Percentiles rank a stretch among this genome's conserved stretches.
Evolutionary conservation across 495 filamentous ascomycete species (phyloP).

Genomic region (Penicillium crystallinum): DNA sequence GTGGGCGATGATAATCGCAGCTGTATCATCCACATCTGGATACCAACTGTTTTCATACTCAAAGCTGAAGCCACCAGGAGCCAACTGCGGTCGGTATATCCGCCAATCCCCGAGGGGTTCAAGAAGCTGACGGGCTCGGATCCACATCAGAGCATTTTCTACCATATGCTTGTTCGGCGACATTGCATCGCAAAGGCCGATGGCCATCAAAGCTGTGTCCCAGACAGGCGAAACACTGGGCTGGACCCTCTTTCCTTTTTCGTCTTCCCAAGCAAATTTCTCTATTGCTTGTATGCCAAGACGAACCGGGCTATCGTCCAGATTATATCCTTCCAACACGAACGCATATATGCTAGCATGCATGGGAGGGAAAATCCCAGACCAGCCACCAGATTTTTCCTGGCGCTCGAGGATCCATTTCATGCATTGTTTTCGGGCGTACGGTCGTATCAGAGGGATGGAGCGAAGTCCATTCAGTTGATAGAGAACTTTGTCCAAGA

Average conservation of each 20-base stretch:
- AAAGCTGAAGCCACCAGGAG: conserved; percentile 31
- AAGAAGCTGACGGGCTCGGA: conserved; percentile 21
- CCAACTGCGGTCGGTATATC: conserved; percentile 17
- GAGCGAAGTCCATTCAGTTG: conserved; percentile 15
- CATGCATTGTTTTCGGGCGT: conserved; percentile 15
- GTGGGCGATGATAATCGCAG: conserved; percentile 28
- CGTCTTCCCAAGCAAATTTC: conserved; percentile 21
- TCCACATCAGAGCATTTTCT: conserved; percentile 20
- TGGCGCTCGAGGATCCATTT: conserved; percentile 32
- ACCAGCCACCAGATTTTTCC: conserved; percentile 27
- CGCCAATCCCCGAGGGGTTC: conserved; percentile 28
- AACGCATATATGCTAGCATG: conserved; percentile 23
- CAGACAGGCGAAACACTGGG: conserved; percentile 27
- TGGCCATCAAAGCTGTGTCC: conserved; percentile 37
- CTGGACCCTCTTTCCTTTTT: conserved; percentile 20
- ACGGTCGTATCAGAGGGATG: conserved; percentile 1
- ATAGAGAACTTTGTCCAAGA: conserved; percentile 22
- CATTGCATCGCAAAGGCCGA: conserved; percentile 23
- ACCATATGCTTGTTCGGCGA: neutral
- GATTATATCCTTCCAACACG: conserved; percentile 26
- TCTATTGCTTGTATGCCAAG: conserved; percentile 24
- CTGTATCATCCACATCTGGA: conserved; percentile 45
- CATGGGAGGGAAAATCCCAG: conserved; percentile 30
- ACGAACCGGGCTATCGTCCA: conserved; percentile 10
- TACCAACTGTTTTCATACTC: conserved; percentile 31